Conservation (phyloP, 2,329 filamentous ascomycete species). For the Fusarium sp. region DNA sequence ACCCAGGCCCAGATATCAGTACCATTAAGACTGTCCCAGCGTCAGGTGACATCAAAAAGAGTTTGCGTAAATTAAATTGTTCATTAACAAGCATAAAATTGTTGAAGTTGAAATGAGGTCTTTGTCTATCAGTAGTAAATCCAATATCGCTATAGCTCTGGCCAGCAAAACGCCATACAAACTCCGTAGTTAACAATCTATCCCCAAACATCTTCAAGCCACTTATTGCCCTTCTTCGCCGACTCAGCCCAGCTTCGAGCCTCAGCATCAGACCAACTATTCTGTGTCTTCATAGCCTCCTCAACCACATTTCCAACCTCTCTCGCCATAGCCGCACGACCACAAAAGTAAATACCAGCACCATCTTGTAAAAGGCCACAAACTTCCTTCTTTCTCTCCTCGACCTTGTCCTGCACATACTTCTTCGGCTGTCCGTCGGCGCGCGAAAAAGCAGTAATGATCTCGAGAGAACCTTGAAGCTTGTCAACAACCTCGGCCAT, state of each 20-base stretch:
- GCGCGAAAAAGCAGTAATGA: conserved; percentile 40
- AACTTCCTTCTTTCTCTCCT: conserved; percentile 48
- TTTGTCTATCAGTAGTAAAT: no score
- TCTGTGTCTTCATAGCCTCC: conserved; percentile 51
- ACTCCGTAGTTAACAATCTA: conserved; percentile 28
- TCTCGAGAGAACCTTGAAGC: conserved; percentile 30
- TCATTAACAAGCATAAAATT: no score
- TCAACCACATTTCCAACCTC: conserved; percentile 57
- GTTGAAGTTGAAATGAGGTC: no score
- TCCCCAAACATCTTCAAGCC: conserved; percentile 67
- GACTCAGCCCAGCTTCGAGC: conserved; percentile 60
- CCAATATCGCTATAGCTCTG: neutral
- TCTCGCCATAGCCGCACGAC: conserved; percentile 57
- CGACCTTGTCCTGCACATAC: conserved; percentile 56
- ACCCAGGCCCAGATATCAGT: no score
- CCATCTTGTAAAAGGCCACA: conserved; percentile 50
- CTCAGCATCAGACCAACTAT: conserved; percentile 55
- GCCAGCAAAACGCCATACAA: neutral
- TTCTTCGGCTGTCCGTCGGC: conserved; percentile 34
- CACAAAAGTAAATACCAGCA: conserved; percentile 58
- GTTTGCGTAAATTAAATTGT: no score
- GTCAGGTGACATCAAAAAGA: no score
- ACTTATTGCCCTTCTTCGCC: conserved; percentile 63
- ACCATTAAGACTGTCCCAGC: no score
- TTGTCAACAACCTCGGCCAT: conserved; percentile 36